Percentiles rank a stretch among this genome's conserved stretches.
phyloP scores from a whole-genome alignment of 2,329 filamentous ascomycete species.

The Ilyonectria destructans region DNA sequence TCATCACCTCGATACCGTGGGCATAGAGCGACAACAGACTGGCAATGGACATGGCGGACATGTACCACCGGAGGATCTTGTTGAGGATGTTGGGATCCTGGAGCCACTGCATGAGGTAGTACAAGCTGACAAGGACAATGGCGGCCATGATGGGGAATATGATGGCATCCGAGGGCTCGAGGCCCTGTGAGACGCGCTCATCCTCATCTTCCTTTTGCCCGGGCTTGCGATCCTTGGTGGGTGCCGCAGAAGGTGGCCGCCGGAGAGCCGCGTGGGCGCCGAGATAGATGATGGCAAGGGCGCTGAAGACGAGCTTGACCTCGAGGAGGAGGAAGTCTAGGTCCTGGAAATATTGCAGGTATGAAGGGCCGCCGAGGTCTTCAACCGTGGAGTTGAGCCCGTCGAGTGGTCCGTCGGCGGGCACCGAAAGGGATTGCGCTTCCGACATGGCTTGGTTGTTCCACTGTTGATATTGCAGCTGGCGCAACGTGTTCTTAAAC shows the following conservation, averaged over 20 bases:
- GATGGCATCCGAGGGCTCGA: conserved; percentile 83
- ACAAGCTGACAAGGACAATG: conserved; percentile 80
- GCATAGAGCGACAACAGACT: conserved; percentile 82
- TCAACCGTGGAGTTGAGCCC: conserved; percentile 51
- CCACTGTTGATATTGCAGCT: conserved; percentile 17
- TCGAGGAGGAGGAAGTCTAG: conserved; percentile 64
- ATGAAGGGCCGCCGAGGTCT: conserved; percentile 40
- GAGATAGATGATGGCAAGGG: conserved; percentile 87
- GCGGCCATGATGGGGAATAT: conserved; percentile 87
- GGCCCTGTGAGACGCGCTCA: conserved; percentile 66
- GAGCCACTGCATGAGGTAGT: conserved; percentile 91
- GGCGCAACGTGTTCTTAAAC: conserved; percentile 44
- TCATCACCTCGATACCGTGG: conserved; percentile 77
- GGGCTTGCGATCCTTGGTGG: conserved; percentile 65
- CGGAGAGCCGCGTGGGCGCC: conserved; percentile 89
- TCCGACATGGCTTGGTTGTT: conserved; percentile 42
- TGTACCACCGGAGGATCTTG: conserved; percentile 87
- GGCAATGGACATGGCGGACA: conserved; percentile 84
- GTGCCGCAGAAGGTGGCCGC: conserved; percentile 84
- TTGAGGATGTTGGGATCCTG: conserved; percentile 87
- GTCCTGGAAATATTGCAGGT: conserved; percentile 54
- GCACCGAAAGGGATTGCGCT: conserved; percentile 41
- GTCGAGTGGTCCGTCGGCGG: conserved; percentile 46
- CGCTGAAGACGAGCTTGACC: conserved; percentile 71
- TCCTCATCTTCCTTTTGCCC: conserved; percentile 65